Evolutionary conservation across 495 filamentous ascomycete genomes (phyloP).

Genomic region (Penicillium robsamsonii): DNA sequence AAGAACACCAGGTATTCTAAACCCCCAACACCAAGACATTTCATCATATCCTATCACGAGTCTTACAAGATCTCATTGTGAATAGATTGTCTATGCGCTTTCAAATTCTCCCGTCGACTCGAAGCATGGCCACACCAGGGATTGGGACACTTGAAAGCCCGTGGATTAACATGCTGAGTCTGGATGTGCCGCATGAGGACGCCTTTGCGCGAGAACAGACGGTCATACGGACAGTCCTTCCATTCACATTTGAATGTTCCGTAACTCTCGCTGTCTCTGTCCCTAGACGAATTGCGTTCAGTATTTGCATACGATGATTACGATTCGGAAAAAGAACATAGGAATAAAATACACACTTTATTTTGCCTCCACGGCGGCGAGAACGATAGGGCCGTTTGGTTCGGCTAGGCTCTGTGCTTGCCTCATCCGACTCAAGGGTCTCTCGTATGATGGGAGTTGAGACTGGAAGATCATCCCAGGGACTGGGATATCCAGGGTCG

Average conservation of each 20-base stretch:
- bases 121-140: conserved; percentile 4
- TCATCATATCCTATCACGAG: neutral
- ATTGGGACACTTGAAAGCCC: conserved; percentile 5
- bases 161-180: conserved; percentile 6
- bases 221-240: conserved; percentile 5
- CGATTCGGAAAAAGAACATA: neutral
- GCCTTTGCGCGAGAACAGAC: conserved; percentile 9
- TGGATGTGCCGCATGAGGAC: conserved; percentile 7
- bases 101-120: conserved; percentile 8
- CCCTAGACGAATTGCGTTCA: neutral
- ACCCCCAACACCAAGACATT: neutral
- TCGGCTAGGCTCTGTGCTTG: neutral
- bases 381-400: neutral
- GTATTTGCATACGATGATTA: neutral
- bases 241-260: conserved; percentile 5
- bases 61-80: neutral
- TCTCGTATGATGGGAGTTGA: neutral
- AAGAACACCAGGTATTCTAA: neutral
- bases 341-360: neutral
- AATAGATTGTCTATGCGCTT: conserved; percentile 2
- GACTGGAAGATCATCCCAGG: neutral
- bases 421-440: neutral
- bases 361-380: neutral
- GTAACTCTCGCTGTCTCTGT: neutral
- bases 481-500: neutral